Evolutionary conservation across 225 moss, liverwort and hornwort species (phyloP).

Genomic region (Sphagnum tenellum): DNA sequence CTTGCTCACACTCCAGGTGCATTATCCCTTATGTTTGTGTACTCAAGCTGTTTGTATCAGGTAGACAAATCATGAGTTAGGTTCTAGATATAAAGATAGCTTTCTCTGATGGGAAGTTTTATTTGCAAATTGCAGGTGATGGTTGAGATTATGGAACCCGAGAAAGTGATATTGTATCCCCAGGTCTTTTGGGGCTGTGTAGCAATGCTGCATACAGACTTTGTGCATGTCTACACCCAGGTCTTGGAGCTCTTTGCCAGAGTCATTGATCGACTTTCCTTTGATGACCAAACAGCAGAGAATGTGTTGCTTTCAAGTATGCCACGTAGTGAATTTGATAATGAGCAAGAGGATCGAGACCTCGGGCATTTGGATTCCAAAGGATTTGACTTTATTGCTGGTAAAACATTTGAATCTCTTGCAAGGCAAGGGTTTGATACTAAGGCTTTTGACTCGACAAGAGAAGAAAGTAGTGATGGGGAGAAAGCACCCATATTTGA

Average conservation of each 20-base stretch:
- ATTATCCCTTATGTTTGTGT: background rate
- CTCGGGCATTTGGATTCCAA: conserved; percentile 78
- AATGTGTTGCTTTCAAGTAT: conserved; percentile 97
- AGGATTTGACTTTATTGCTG: conserved; percentile 68
- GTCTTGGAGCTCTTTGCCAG: conserved; percentile 96
- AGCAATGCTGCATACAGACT: conserved; percentile 99
- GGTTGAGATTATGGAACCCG: conserved; percentile 99
- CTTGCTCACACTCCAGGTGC: conserved; percentile 89
- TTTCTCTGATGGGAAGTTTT: no score
- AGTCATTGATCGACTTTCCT: conserved; percentile 89
- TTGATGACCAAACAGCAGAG: conserved; percentile 97
- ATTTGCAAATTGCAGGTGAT: conserved; percentile 65
- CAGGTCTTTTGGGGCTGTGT: conserved; percentile 99
- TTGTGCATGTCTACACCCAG: conserved; percentile 98
- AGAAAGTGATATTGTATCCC: conserved; percentile 96
- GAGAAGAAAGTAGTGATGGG: conserved; percentile 53
- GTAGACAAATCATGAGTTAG: no score
- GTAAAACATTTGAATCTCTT: conserved; percentile 45
- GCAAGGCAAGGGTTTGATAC: conserved; percentile 38
- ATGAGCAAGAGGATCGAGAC: conserved; percentile 50
- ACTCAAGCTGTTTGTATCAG: no score
- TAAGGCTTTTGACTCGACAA: conserved; percentile 17
- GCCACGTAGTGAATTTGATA: conserved; percentile 89
- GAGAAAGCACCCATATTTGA: conserved; percentile 89
- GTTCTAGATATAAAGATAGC: no score